A percentile compares a stretch with the other conserved stretches of the same genome.
Conservation (phyloP, 257 asterid genomes). For the Forsythia suspensa region DNA sequence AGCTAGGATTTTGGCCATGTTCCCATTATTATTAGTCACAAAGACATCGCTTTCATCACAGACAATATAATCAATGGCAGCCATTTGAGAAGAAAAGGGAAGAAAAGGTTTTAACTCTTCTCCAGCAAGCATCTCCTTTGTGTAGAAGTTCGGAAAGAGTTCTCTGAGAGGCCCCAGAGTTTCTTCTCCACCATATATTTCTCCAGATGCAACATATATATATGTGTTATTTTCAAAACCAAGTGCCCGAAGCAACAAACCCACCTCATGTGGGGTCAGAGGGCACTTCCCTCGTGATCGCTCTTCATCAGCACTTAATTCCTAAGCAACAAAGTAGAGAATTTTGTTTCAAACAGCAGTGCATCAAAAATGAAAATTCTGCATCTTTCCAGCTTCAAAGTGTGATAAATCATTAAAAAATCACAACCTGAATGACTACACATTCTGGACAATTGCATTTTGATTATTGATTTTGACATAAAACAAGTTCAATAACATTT, state of each 20-base stretch:
- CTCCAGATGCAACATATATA: slow-evolving; percentile 25
- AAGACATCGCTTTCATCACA: slow-evolving; percentile 27
- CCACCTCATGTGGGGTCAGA: slow-evolving; percentile 26
- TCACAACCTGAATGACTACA: neutral
- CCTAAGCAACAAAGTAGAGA: slow-evolving; percentile 4
- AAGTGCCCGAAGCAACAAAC: slow-evolving; percentile 24
- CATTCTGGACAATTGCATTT: neutral
- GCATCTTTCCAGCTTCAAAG: neutral
- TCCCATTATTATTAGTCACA: slow-evolving; percentile 26
- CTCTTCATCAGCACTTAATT: slow-evolving; percentile 22
- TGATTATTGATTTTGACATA: neutral
- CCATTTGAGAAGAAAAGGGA: slow-evolving; percentile 24
- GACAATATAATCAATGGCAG: slow-evolving; percentile 25
- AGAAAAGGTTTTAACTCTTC: slow-evolving; percentile 20
- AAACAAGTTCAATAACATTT: neutral
- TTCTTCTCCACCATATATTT: slow-evolving; percentile 29
- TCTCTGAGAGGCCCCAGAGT: slow-evolving; percentile 22
- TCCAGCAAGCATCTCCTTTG: slow-evolving; percentile 25
- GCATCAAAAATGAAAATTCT: neutral
- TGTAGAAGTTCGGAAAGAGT: slow-evolving; percentile 25
- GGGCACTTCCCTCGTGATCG: slow-evolving; percentile 28
- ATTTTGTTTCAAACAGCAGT: neutral
- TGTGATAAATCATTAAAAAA: neutral
- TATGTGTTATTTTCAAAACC: slow-evolving; percentile 19
- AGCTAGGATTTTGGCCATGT: slow-evolving; percentile 30